phyloP scores from a whole-genome alignment of 2,329 filamentous ascomycete species.

The Colletotrichum abscissum region DNA sequence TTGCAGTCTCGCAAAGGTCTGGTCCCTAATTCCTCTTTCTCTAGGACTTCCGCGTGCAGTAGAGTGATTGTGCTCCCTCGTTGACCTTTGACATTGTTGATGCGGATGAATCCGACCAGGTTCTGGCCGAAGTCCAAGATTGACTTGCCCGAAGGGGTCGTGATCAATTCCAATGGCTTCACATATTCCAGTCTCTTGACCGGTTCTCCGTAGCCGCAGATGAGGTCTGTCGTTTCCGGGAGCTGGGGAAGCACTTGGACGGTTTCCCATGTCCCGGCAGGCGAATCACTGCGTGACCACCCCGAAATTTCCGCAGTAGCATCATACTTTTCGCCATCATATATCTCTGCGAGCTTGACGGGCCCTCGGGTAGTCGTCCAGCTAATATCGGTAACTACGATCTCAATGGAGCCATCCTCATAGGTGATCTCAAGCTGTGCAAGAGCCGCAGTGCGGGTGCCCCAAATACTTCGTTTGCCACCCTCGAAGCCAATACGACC shows the following conservation, averaged over 20 bases:
- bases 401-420: conserved; percentile 1
- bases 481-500: conserved; percentile 42
- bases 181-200: conserved; percentile 42
- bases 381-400: not conserved
- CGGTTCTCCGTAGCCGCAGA: conserved; percentile 19
- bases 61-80: conserved; percentile 44
- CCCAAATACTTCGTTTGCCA: conserved; percentile 42
- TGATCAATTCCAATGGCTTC: conserved; percentile 42
- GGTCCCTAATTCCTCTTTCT: conserved; percentile 51
- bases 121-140: conserved; percentile 59
- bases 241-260: not conserved
- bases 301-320: conserved; percentile 8
- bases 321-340: conserved; percentile 35
- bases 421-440: conserved; percentile 9
- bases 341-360: conserved; percentile 28
- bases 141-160: conserved; percentile 47
- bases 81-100: conserved; percentile 36
- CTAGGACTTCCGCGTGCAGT: conserved; percentile 55
- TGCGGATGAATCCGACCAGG: conserved; percentile 49
- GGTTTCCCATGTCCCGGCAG: not conserved
- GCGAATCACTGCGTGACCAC: conserved; percentile 6
- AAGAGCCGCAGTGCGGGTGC: not conserved
- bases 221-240: not conserved
- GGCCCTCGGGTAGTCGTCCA: conserved; percentile 20
- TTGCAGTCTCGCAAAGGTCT: conserved; percentile 51